A percentile compares a stretch with the other conserved stretches of the same genome.
Conservation (phyloP, 805 yeast genomes). For the Kuraishia ogatae region DNA sequence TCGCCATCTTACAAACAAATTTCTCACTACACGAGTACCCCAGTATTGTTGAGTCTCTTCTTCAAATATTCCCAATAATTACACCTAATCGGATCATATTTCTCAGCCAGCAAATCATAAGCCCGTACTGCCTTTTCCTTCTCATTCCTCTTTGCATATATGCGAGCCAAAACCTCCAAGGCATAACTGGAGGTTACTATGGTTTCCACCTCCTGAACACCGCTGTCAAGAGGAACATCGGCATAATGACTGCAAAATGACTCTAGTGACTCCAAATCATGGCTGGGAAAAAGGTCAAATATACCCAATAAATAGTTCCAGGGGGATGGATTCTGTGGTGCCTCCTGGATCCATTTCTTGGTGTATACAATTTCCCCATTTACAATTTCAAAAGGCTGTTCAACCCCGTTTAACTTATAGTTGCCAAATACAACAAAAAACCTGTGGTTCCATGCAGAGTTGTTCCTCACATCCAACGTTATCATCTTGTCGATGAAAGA, state of each 20-base stretch:
- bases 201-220: constrained; percentile 11
- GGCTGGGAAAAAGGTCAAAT: constrained; percentile 17
- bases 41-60: neutral
- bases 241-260: constrained; percentile 37
- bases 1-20: too few relatives aligned
- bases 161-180: constrained; percentile 49
- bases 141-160: constrained; percentile 27
- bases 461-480: constrained; percentile 66
- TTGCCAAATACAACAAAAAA: constrained; percentile 41
- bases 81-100: constrained; percentile 19
- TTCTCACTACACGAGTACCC: neutral
- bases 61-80: constrained; percentile 22
- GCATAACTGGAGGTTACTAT: constrained; percentile 48
- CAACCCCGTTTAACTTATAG: constrained; percentile 7
- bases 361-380: constrained; percentile 47
- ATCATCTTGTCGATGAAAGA: constrained; percentile 40
- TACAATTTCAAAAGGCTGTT: constrained; percentile 13
- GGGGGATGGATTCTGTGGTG: constrained; percentile 76
- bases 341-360: constrained; percentile 35
- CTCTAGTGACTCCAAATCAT: constrained; percentile 29
- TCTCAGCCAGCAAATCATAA: constrained; percentile 40
- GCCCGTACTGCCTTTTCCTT: constrained; percentile 28
- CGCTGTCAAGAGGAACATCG: constrained; percentile 12
- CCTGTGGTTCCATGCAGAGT: constrained; percentile 91
- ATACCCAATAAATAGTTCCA: constrained; percentile 81